These are phyloP conservation scores for Cutaneotrichosporon cavernicola DNA, from an alignment of 1,284 basidiomycete species.

Conservation along the genomic window DNA sequence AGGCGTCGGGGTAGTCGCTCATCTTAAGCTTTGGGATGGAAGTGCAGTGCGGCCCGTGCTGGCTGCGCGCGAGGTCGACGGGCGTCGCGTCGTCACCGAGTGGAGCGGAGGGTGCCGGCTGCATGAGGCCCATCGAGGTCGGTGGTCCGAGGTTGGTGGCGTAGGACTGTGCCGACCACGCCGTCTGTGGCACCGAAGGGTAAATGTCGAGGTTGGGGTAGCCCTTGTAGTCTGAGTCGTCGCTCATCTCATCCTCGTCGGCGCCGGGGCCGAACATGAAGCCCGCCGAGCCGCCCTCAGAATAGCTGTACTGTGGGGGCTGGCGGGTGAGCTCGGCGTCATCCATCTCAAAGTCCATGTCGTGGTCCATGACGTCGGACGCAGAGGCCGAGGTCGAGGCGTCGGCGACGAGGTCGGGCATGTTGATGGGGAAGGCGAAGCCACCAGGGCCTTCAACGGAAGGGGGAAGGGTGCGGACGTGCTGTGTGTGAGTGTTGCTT, in stretches of 20 bases:
- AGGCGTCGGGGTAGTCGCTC: conserved; percentile 46
- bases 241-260: conserved; percentile 46
- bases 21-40: conserved; percentile 49
- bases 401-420: conserved; percentile 45
- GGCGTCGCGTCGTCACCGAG: conserved; percentile 32
- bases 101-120: conserved; percentile 34
- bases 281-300: conserved; percentile 39
- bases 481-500: conserved; percentile 13
- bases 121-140: conserved; percentile 36
- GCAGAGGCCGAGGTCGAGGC: conserved; percentile 19
- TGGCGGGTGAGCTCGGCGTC: conserved; percentile 24
- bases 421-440: conserved; percentile 27
- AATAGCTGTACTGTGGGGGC: conserved; percentile 27
- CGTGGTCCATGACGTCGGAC: conserved; percentile 39
- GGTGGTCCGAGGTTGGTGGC: conserved; percentile 38
- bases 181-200: conserved; percentile 24
- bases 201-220: conserved; percentile 19
- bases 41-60: conserved; percentile 49
- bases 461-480: conserved; percentile 21
- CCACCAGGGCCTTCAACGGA: conserved; percentile 16
- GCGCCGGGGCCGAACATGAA: conserved; percentile 50
- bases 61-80: conserved; percentile 41
- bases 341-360: conserved; percentile 41
- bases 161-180: conserved; percentile 43
- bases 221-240: conserved; percentile 22